These are phyloP conservation scores for Alloascoidea hylecoeti DNA, from an alignment of 805 yeast species.

Conservation along the genomic window DNA sequence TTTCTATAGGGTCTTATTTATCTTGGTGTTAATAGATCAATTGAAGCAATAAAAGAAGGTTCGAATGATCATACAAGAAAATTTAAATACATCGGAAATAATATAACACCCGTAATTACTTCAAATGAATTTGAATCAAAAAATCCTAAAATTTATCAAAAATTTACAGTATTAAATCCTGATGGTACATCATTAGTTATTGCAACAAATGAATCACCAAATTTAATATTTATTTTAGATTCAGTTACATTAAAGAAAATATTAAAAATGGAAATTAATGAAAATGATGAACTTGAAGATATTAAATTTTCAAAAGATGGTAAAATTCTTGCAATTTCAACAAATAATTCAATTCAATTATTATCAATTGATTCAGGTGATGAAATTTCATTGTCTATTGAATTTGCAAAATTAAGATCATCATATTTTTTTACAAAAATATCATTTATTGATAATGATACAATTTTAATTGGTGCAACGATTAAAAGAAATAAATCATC, in stretches of 20 bases:
- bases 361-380: slow-evolving; percentile 34
- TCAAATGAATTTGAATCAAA: too few relatives aligned
- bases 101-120: too few relatives aligned
- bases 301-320: slow-evolving; percentile 57
- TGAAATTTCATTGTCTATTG: too few relatives aligned
- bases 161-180: slow-evolving; percentile 39
- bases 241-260: slow-evolving; percentile 37
- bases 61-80: slow-evolving; percentile 62
- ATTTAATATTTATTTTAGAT: slow-evolving; percentile 47
- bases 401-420: too few relatives aligned
- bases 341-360: slow-evolving; percentile 37
- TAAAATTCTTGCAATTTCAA: slow-evolving; percentile 46
- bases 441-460: slow-evolving; percentile 21
- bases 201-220: slow-evolving; percentile 54
- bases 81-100: slow-evolving; percentile 18
- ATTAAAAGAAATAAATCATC: slow-evolving; percentile 26
- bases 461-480: slow-evolving; percentile 29
- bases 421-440: slow-evolving; percentile 26
- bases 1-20: slow-evolving; percentile 30
- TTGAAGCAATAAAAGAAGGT: slow-evolving; percentile 41
- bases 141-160: too few relatives aligned
- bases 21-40: slow-evolving; percentile 65
- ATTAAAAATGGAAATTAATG: slow-evolving; percentile 36
- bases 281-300: slow-evolving; percentile 40
- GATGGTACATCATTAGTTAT: slow-evolving; percentile 54